Base-by-base conservation (phyloP, 495 filamentous ascomycete species). In the Neurospora tetrasperma region DNA sequence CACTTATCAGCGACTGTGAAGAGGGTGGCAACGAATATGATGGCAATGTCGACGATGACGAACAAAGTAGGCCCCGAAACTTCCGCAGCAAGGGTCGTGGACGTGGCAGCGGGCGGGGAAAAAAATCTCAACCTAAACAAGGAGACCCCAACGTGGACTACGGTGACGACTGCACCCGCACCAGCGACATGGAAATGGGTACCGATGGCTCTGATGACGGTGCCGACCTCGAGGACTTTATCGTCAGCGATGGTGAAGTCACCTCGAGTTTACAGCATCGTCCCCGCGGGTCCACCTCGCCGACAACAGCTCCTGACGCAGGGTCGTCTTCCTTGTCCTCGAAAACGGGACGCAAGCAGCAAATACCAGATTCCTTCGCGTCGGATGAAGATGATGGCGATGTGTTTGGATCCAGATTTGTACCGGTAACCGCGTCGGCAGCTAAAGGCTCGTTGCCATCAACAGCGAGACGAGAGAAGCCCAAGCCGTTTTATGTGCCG, bases 131-230 rank as follows among this genome's bases (percentile, higher is more conserved):
- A 38, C 42, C 74, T 39, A 76, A 74, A 59, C 76, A 72, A 42
- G 76, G 81, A 70, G 81, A 83, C 70, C 76, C 81, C 42, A 78
- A 81, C 42, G 82, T 83, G 18, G 85, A 86, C 43, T 66, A 81
- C 66, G 85, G 85, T 10, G 85, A 86, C 72, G 83, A 84, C 72
- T 86, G 85, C 74, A 81, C 75, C 9, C 80, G 84, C n/a, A 84
- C 84, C 0, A 84, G 82, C 73, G 84, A 86, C 72, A 72, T 86
- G 39, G 80, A 83, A 11, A 76, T 82, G 12, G 54, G 54, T 12
- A 79, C 81, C 7, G 82, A 86, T 42, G 84, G 83, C 27, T 85
- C 82, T 0, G 85, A 87, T 70, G 79, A 77, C 76, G 85, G 84
- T 20, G 79, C 78, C 4, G 85, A 87, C 69, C 76, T 87, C 1